Percentiles rank a stretch among this genome's conserved stretches.
Evolutionary conservation across 2,329 filamentous ascomycete species (phyloP).

Genomic region (Ceratocystiopsis brevicomis): DNA sequence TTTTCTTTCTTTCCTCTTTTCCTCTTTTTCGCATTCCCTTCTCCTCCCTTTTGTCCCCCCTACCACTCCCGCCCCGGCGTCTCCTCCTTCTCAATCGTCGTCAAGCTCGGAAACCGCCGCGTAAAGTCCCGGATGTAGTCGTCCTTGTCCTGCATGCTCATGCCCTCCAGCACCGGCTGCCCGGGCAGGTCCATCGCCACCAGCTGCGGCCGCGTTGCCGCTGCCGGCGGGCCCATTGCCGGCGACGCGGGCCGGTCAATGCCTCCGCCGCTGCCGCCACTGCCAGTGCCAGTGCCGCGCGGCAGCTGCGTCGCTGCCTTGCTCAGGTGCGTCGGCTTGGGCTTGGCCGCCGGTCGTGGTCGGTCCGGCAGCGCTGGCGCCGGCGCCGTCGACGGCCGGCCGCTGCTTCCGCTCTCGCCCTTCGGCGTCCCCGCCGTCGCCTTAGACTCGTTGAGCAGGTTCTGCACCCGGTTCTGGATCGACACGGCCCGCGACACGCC

Average conservation of each 20-base stretch:
- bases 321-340: constrained; percentile 43
- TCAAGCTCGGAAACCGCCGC: constrained; percentile 71
- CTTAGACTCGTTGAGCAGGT: constrained; percentile 60
- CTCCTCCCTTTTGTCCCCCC: constrained; percentile 50
- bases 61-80: constrained; percentile 31
- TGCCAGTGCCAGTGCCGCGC: constrained; percentile 7
- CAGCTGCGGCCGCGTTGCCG: constrained; percentile 10
- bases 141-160: constrained; percentile 38
- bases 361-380: constrained; percentile 5
- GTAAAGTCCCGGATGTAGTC: constrained; percentile 56
- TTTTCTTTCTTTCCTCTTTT: too few relatives aligned
- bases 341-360: constrained; percentile 33
- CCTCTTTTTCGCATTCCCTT: constrained; percentile 11
- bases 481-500: constrained; percentile 50
- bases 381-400: constrained; percentile 28
- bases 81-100: constrained; percentile 76
- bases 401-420: too few relatives aligned
- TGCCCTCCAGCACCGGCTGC: constrained; percentile 28
- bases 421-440: constrained; percentile 19
- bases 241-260: constrained; percentile 25
- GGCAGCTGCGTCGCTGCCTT: constrained; percentile 19
- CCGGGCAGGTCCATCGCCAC: constrained; percentile 27
- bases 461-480: constrained; percentile 84
- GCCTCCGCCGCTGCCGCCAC: neutral
- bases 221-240: constrained; percentile 11